Conservation (phyloP, 2,329 filamentous ascomycete genomes). For the Cladosporium austrohemisphaericum region DNA sequence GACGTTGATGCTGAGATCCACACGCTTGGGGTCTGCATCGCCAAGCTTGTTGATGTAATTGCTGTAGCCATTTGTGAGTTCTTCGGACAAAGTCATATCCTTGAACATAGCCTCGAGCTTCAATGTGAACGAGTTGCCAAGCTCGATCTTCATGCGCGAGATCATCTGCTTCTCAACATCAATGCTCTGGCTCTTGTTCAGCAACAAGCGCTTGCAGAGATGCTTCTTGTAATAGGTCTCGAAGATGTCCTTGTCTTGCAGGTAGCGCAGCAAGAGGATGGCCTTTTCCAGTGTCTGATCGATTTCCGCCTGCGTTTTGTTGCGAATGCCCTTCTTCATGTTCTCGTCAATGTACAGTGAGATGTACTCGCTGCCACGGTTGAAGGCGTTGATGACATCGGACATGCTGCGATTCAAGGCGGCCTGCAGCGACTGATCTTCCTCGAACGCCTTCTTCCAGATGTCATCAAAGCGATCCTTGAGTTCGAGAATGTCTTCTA, state of each 20-base stretch:
- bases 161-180: conserved; percentile 96
- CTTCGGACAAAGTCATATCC: conserved; percentile 84
- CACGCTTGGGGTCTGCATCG: conserved; percentile 57
- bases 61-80: conserved; percentile 74
- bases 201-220: conserved; percentile 78
- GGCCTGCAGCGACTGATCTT: conserved; percentile 74
- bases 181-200: conserved; percentile 83
- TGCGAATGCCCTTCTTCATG: conserved; percentile 87
- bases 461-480: conserved; percentile 88
- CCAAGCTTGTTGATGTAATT: conserved; percentile 60
- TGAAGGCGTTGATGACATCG: conserved; percentile 87
- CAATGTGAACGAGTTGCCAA: conserved; percentile 87
- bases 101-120: conserved; percentile 98
- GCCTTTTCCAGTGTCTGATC: conserved; percentile 83
- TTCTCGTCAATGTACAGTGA: conserved; percentile 97
- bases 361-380: conserved; percentile 81
- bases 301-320: conserved; percentile 84
- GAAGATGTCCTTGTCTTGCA: conserved; percentile 90
- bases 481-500: conserved; percentile 79
- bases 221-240: conserved; percentile 99
- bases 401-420: conserved; percentile 82
- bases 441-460: conserved; percentile 67
- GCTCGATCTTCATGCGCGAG: conserved; percentile 91
- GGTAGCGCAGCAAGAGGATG: conserved; percentile 79
- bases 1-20: conserved; percentile 80